These are phyloP conservation scores for Hyparrhenia diplandra DNA, from an alignment of 176 grass and related monocot species.

Conservation along the genomic window DNA sequence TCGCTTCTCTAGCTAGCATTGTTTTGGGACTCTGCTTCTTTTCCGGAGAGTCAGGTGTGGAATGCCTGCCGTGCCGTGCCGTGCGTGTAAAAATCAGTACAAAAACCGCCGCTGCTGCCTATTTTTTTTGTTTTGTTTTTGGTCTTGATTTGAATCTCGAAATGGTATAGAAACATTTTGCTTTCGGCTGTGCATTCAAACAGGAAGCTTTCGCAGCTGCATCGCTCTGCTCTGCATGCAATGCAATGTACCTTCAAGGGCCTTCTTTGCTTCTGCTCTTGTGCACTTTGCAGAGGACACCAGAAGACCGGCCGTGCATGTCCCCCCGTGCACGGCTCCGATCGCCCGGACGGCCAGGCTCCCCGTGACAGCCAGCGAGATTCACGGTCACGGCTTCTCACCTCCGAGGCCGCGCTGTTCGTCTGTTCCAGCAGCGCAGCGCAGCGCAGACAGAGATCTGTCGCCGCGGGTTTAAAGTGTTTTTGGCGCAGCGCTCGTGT, in stretches of 20 bases:
- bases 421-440: neutral
- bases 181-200: conserved; percentile 12
- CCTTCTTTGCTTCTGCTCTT: conserved; percentile 8
- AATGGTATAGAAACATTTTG: conserved; percentile 49
- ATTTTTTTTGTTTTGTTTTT: neutral
- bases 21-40: conserved; percentile 17
- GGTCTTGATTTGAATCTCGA: conserved; percentile 12
- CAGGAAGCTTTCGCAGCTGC: neutral
- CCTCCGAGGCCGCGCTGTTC: neutral
- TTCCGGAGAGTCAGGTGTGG: conserved; percentile 22
- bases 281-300: conserved; percentile 10
- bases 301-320: neutral
- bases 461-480: conserved; percentile 36
- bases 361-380: neutral
- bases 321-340: neutral
- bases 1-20: neutral
- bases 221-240: neutral
- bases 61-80: neutral
- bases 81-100: conserved; percentile 46
- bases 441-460: conserved; percentile 16
- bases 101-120: conserved; percentile 32
- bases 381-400: neutral
- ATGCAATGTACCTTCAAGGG: neutral
- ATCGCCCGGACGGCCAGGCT: neutral
- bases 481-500: conserved; percentile 29